Base-by-base conservation (phyloP, 2,329 filamentous ascomycete species). In the Coleophoma cylindrospora region DNA sequence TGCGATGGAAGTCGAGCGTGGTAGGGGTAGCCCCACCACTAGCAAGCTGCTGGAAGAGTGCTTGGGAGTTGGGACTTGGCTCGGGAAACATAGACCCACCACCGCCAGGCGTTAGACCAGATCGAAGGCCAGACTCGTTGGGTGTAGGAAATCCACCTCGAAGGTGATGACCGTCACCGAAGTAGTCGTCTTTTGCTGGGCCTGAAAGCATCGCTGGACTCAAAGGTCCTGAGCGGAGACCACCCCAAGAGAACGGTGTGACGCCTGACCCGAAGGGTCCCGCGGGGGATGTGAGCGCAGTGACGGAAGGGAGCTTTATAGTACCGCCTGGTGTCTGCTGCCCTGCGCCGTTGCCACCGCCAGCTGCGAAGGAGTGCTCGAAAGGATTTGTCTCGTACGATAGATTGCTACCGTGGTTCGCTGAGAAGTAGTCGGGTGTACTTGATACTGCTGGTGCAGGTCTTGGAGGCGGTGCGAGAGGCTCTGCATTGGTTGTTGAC, bases 191-290 rank as follows among this genome's bases (percentile, higher is more conserved):
- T 49, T 72, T 70, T 36, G 80, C 72, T 36, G 86, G 94, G 21
- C 91, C 94, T 43, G 91, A 89, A 50, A 99, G 84, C 91, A 99
- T 97, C 56, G 92, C 94, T 73, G 94, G 94, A 70, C 94, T 97
- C 59, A 99, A 72, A 40, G 94, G 94, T 60, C 94, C 94, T 53
- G 91, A 91, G 57, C 94, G 86, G 63, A 99, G 75, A 61, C 91
- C 86, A 57, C 82, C 81, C 91, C 91, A 96, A 69, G 87, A 84
- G 64, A 87, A 88, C 19, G 84, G 80, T 34, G 82, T 87, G 49
- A 83, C 83, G 56, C 83, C 89, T 61, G 81, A 80, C 56, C 87
- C 89, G 33, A 90, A 72, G 17, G 95, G 80, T 19, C 90, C 83
- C 43, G 90, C 90, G 7, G 94, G 92, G 43, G 94, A 97, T 21